phyloP scores from a whole-genome alignment of 2,329 filamentous ascomycete genomes.

The Stachybotrys elegans region DNA sequence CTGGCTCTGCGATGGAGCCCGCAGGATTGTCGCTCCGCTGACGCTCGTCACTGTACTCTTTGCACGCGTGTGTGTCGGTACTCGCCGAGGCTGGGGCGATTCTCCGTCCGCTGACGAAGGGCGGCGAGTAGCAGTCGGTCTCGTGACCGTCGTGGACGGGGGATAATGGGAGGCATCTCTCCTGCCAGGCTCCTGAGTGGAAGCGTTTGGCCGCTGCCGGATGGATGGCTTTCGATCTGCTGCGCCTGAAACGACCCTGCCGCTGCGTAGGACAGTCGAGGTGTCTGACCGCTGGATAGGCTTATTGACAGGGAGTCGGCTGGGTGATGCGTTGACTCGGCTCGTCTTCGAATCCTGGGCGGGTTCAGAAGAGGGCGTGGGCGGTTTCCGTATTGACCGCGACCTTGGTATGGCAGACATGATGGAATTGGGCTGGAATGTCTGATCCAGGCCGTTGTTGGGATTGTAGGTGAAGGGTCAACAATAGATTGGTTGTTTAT shows the following conservation, averaged over 20 bases:
- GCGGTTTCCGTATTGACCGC: conserved; percentile 42
- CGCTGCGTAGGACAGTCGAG: conserved; percentile 16
- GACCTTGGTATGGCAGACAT: conserved; percentile 43
- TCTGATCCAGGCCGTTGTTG: no score
- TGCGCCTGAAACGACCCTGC: conserved; percentile 8
- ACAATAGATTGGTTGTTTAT: no score
- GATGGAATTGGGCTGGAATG: no score
- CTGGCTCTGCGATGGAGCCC: conserved; percentile 23
- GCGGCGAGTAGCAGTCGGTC: conserved; percentile 20
- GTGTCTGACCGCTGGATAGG: conserved; percentile 30
- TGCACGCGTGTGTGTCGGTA: conserved; percentile 21
- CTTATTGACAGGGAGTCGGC: conserved; percentile 45
- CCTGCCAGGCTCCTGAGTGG: conserved; percentile 9
- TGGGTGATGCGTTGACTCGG: conserved; percentile 39
- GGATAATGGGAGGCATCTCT: conserved; percentile 25
- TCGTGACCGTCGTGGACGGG: conserved; percentile 26
- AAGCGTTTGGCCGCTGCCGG: conserved; percentile 7
- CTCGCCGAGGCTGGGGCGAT: conserved; percentile 14
- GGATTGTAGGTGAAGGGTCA: no score
- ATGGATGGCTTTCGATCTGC: conserved; percentile 17
- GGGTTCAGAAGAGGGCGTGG: conserved; percentile 11
- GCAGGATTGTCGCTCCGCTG: conserved; percentile 19
- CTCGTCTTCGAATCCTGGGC: conserved; percentile 13
- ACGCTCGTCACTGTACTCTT: conserved; percentile 25
- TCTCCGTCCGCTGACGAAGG: conserved; percentile 24